Percentiles rank a stretch among this genome's conserved stretches.
These are phyloP conservation scores for Neurospora terricola DNA, from an alignment of 495 filamentous ascomycete species.

Conservation along the genomic window DNA sequence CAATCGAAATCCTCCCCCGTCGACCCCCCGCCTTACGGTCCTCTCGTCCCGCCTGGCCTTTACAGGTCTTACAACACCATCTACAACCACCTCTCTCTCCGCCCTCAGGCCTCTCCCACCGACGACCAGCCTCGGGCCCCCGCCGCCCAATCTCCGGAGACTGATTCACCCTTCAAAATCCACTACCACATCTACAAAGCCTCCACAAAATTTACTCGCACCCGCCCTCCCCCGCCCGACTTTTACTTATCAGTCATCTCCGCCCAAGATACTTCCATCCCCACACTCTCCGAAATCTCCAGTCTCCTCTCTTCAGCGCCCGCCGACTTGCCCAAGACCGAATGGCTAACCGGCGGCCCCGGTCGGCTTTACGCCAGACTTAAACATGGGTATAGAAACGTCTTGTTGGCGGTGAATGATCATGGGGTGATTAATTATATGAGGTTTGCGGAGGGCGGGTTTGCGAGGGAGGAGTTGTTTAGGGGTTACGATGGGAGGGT, in stretches of 20 bases:
- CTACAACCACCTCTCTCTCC: constrained; percentile 68
- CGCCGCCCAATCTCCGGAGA: background rate
- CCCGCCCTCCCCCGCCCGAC: constrained; percentile 63
- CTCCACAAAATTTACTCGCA: constrained; percentile 57
- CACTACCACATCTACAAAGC: constrained; percentile 72
- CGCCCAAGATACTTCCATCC: constrained; percentile 59
- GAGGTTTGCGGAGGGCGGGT: constrained; percentile 66
- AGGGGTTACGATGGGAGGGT: constrained; percentile 34
- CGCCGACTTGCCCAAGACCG: constrained; percentile 46
- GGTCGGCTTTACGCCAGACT: constrained; percentile 50
- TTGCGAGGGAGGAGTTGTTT: constrained; percentile 65
- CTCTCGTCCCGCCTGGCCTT: constrained; percentile 62
- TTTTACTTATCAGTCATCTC: constrained; percentile 71
- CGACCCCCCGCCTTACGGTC: constrained; percentile 40
- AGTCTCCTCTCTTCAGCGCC: constrained; percentile 60
- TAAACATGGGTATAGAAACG: constrained; percentile 76
- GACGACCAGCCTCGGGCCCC: constrained; percentile 10
- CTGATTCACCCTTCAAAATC: constrained; percentile 52
- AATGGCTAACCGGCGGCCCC: constrained; percentile 32
- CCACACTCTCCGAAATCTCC: constrained; percentile 59
- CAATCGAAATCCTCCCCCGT: background rate
- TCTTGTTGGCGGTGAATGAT: constrained; percentile 80
- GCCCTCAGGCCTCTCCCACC: constrained; percentile 54
- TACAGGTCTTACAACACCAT: constrained; percentile 74
- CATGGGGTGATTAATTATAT: constrained; percentile 83